Base-by-base conservation (phyloP, 2,329 filamentous ascomycete species). In the Xylariaceae sp. region DNA sequence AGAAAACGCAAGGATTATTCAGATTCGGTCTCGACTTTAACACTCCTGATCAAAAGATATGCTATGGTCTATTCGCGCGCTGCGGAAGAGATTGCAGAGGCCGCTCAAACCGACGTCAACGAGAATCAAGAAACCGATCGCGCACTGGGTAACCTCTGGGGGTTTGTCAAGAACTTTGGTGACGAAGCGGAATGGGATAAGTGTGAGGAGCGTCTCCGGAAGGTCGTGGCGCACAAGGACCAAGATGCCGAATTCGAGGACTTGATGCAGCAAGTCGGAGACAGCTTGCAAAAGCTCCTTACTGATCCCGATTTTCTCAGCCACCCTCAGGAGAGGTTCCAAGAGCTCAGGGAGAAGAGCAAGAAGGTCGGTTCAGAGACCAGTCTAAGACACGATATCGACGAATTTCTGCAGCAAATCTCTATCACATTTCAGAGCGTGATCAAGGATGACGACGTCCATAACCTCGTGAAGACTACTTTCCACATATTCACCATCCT, bases 221-320 rank as follows among this genome's bases (percentile, higher is more conserved):
- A 84, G 51, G 82, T 97, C 45, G 75, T 95, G 69, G 82, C 85
- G 51, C 88, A 95, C 70, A 85, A 88, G 2, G 79, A 88, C 60
- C 86, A 85, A 39, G 90, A 96, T 66, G 88, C 89, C 0, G 86
- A 94, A 56, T 94, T 96, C 61, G 91, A 97, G 67, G 78, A 85
- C 11, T 76, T 96, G 30, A 83, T 95, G 70, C 80, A 80, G 18
- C 85, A 95, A 51, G 77, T 92, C 35, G 89, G 88, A 9, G 84
- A 86, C 57, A 84, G 89, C 3, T 73, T 96, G 3, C 88, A 96
- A 69, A 87, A 88, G 63, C 86, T 97, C 72, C 77, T 97, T 48
- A 94, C 86, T 0, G 89, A 97, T 62, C 92, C 93, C 0, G 82
- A 87, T 3, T 97, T 96, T 74, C 90, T 95, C 68, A 88, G 92